These are phyloP conservation scores for Voacanga thouarsii DNA, from an alignment of 257 asterid species.

Conservation along the genomic window DNA sequence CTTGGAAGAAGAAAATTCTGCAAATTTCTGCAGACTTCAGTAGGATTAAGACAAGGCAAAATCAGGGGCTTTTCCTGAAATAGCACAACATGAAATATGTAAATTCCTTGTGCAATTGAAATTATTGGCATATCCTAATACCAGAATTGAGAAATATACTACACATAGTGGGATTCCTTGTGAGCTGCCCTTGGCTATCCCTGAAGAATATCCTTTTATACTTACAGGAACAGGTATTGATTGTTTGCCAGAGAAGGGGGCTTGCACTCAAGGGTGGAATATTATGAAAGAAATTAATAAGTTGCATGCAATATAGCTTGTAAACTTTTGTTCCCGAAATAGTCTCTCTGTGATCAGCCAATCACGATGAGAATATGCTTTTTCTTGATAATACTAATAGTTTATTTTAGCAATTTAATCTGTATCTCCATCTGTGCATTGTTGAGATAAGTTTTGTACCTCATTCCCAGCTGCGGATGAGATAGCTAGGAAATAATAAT, in stretches of 20 bases:
- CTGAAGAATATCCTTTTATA: background rate
- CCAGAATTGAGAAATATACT: no score
- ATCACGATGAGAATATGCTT: background rate
- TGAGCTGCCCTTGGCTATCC: background rate
- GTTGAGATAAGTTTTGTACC: no score
- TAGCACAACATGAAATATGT: background rate
- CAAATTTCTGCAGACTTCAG: no score
- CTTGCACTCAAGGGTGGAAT: background rate
- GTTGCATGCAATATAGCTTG: background rate
- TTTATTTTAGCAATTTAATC: no score
- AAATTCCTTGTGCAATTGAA: background rate
- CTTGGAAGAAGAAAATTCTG: no score
- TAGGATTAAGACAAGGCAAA: background rate
- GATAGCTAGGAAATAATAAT: no score
- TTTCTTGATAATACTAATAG: background rate
- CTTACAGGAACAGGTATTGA: conserved; percentile 7
- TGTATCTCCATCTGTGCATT: no score
- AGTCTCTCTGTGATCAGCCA: background rate
- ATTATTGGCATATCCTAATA: background rate
- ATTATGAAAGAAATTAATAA: background rate
- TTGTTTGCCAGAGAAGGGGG: background rate
- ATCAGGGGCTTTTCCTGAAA: background rate
- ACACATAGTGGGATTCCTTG: background rate
- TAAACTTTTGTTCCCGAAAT: background rate
- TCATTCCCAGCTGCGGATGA: no score